Percentiles rank a stretch among this genome's conserved stretches.
phyloP scores from a whole-genome alignment of 164 flowering plant genomes.

The Saururus chinensis region DNA sequence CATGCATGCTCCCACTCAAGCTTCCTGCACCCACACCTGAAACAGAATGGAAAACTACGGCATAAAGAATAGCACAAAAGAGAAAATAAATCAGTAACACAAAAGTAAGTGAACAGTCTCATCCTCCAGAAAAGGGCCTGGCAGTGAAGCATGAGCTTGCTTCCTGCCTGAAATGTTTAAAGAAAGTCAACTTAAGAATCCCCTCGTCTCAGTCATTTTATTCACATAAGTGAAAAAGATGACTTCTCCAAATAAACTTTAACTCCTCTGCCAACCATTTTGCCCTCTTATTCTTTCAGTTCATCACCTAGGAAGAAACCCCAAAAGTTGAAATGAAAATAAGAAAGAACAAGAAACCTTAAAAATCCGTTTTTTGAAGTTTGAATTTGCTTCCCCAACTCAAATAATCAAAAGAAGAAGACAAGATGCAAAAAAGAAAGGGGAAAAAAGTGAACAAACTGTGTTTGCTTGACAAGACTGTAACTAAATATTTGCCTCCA shows the following conservation, averaged over 20 bases:
- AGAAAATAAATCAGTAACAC: not conserved
- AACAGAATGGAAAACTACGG: not conserved
- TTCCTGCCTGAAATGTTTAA: slow-evolving; percentile 8
- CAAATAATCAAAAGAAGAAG: not conserved
- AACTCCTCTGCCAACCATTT: not conserved
- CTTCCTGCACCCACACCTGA: slow-evolving; percentile 45
- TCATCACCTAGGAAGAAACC: not conserved
- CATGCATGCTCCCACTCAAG: slow-evolving; percentile 35
- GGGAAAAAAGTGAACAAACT: no score
- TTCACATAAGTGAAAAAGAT: no score
- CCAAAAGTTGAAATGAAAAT: not conserved
- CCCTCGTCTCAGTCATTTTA: no score
- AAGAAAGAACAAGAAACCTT: not conserved
- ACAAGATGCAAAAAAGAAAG: not conserved
- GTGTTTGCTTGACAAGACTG: slow-evolving; percentile 34
- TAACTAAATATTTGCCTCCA: slow-evolving; percentile 14
- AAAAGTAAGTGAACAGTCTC: not conserved
- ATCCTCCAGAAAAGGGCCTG: slow-evolving; percentile 2
- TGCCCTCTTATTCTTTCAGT: not conserved
- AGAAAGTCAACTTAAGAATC: slow-evolving; percentile 9
- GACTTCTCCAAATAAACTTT: no score
- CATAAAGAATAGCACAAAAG: slow-evolving; percentile 1
- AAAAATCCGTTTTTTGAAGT: not conserved
- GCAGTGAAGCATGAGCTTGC: not conserved
- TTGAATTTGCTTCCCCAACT: not conserved